Base-by-base conservation (phyloP, 83 land plant genomes). In the Isoetes engelmannii region DNA sequence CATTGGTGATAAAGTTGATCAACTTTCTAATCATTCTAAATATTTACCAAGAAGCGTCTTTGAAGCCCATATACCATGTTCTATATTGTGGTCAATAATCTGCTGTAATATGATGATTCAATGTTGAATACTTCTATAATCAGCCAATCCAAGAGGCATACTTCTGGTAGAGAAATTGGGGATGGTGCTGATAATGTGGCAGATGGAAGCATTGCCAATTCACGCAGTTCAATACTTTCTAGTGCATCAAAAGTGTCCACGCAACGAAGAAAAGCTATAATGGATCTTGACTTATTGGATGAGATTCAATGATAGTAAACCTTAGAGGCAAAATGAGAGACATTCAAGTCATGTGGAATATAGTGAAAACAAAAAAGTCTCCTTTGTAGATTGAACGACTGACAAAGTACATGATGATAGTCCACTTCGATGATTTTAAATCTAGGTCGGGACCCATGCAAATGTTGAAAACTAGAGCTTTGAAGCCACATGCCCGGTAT, bases 301-400 rank as follows among this genome's bases (percentile, higher is more conserved):
- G 76, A 79, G 48, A 53, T 56, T n/a, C 47, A 65, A 61, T 20
- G 72, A 71, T 19, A 71, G 63, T 20, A 73, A 73, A 58, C 49
- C 70, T 3, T 47, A 45, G 0, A 44, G 70, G 50, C 61, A 66
- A 67, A 53, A 69, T 44, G 69, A 60, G 41, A 80, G 92, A 28
- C 75, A 84, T 3, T 93, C 98, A 51, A 96, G 98, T 41, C 98
- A 96, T 0, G 61, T 90, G 65, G 98, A 84, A 65, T 93, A 93
- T 61, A 83, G 84, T 58, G 78, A 83, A 17, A 81, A 75, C 75
- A 74, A 86, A 42, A 93, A 90, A 63, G 80, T 81, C 5, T 87
- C 92, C 44, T 76, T 69, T 71, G 79, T 48, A 7, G 98, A 90
- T 69, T 81, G 88, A 6, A 78, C 85, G 53, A 44, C 77, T 4